Evolutionary conservation across 331 rosid genomes (phyloP), one percentile per base, ranked within the genome.

Genomic region (Telfairia occidentalis): DNA sequence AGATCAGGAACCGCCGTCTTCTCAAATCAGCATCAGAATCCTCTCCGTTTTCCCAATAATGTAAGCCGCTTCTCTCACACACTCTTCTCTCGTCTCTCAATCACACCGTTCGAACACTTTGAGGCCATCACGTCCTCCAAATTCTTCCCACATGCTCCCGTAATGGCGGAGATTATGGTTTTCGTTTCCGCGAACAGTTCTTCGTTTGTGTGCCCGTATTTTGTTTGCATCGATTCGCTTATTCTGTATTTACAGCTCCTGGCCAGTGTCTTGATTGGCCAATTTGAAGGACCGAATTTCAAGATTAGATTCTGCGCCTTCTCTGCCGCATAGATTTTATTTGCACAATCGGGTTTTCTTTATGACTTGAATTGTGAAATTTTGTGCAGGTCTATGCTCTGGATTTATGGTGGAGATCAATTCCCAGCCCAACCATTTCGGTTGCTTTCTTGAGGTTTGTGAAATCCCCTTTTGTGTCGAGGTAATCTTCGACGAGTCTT

Each of bases 181-280:
- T 35, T 80, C 28, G 89, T 66, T 59, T 43, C 89, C 55, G 74
- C 87, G 26, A 80, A 84, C 76, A 89, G 38, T 71, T 70, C 72
- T 81, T 89, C 87, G 42, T 81, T 50, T 0, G 70, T 28, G 8
- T 24, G 50, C 37, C 66, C 71, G 7, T 45, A 78, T 28, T 81
- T 86, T 1, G 88, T 76, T 57, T 87, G 88, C 77, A 80, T 63
- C 29, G 89, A 82, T 76, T 84, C 79, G 82, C 88, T 81, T 74
- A 89, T 78, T 86, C 96, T 88, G 72, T 91, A 94, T 96, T 91
- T 88, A 71, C 92, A 84, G 72, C 89, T 87, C 2, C 92, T 82
- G 43, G 92, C 89, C 78, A 88, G 57, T 19, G 87, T 60, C 58
- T 83, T 82, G 61, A 73, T 1, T 0, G 92, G 97, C 98, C 97